Evolutionary conservation across 495 filamentous ascomycete species (phyloP).

Genomic region (Talaromyces liani): DNA sequence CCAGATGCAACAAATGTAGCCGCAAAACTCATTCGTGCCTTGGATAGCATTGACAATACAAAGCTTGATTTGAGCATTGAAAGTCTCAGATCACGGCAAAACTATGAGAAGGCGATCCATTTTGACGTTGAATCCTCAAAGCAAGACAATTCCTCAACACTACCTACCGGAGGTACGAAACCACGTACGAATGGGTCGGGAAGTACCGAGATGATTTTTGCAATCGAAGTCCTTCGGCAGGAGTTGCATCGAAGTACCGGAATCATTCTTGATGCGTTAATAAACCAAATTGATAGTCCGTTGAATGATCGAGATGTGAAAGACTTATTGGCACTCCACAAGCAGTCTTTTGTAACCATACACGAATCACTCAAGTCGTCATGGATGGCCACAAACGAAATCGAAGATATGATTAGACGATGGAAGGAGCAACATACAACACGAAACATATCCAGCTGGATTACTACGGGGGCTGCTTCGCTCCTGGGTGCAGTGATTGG

Average conservation of each 20-base stretch:
- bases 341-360: background rate
- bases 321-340: background rate
- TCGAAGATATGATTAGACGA: background rate
- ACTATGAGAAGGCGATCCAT: background rate
- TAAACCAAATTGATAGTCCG: background rate
- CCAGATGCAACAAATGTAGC: background rate
- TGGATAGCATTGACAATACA: background rate
- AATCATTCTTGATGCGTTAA: background rate
- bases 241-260: background rate
- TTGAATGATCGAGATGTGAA: background rate
- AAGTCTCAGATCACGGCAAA: background rate
- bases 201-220: background rate
- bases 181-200: background rate
- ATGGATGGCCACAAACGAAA: background rate
- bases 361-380: background rate
- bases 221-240: background rate
- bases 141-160: background rate
- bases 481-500: background rate
- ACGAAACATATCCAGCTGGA: background rate
- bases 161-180: background rate
- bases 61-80: background rate
- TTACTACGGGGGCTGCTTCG: background rate
- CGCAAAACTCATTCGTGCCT: background rate
- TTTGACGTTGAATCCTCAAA: background rate
- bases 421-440: background rate